Evolutionary conservation across 2,329 filamentous ascomycete species (phyloP), one percentile per base, ranked within the genome.

Genomic region (Talaromyces sp.): DNA sequence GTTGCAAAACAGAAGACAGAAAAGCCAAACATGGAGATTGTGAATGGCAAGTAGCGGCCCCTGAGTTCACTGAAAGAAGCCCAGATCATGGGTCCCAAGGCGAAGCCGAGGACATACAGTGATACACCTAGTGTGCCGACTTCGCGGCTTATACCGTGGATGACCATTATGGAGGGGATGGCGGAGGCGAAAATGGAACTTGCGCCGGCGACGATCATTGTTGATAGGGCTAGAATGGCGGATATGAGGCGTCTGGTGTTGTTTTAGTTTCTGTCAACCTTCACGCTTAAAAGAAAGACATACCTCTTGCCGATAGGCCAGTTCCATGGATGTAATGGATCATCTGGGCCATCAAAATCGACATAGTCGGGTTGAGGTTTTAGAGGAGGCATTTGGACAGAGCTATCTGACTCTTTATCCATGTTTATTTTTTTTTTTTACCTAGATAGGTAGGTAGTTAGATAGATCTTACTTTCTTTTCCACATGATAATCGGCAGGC

Each of bases 31-130:
- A 84, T 73, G 1, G 80, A 75, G 1, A 85, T 72, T 63, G 86
- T 84, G 52, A 71, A 91, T 9, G 81, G 76, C 8, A 85, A 75
- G 67, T 80, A 78, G 9, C 89, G 82, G 0, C 89, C 89, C 70
- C 88, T 89, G 66, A 90, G 84, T 72, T 90, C 89, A 1, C 83
- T 86, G 39, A 88, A 69, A 0, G 86, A 86, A 1, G 85, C 84
- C 6, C 88, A 73, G 52, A 87, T 79, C 3, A 89, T 74, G 0
- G 86, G 86, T 0, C 86, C 86, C 41, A 87, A 76, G 31, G 81
- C 83, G 68, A 87, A 88, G 1, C 86, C 86, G 0, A 89, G 75
- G 2, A 89, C 75, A 71, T 87, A 89, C 64, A 89, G 86, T 65
- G 83, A 86, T 39, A 88, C 85, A 19, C 85, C 82, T 70, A 88